These are phyloP conservation scores for Phytophthora pinifolia DNA, from an alignment of 352 stramenopile genomes.

Conservation along the genomic window DNA sequence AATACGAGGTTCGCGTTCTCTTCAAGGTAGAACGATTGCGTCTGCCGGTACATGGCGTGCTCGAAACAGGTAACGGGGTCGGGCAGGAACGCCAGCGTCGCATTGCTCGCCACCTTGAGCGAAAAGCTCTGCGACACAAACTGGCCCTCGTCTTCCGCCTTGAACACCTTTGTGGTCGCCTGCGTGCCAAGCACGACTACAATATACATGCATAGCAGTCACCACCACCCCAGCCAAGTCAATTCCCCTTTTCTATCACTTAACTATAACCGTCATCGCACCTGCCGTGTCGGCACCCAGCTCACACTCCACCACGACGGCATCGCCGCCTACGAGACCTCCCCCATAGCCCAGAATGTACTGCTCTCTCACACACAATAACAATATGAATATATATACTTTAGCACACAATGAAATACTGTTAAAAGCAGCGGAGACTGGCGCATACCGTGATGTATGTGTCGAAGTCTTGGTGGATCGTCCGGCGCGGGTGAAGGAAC, in stretches of 20 bases:
- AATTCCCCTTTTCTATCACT: neutral
- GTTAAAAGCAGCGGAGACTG: neutral
- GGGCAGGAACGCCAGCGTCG: slow-evolving; percentile 74
- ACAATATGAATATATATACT: no score
- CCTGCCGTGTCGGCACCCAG: slow-evolving; percentile 47
- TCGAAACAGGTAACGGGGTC: slow-evolving; percentile 86
- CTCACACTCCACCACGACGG: slow-evolving; percentile 59
- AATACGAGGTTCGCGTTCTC: slow-evolving; percentile 65
- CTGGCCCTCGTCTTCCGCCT: slow-evolving; percentile 44
- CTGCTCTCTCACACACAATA: slow-evolving; percentile 23
- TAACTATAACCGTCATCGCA: slow-evolving; percentile 14
- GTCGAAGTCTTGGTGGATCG: slow-evolving; percentile 61
- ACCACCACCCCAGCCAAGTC: slow-evolving; percentile 7
- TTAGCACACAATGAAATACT: neutral
- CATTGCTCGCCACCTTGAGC: slow-evolving; percentile 46
- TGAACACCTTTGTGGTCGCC: slow-evolving; percentile 89
- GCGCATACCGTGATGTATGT: slow-evolving; percentile 67
- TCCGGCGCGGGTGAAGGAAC: slow-evolving; percentile 76
- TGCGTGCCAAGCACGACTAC: slow-evolving; percentile 77
- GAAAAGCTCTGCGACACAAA: slow-evolving; percentile 58
- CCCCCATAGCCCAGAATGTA: slow-evolving; percentile 86
- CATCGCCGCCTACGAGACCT: slow-evolving; percentile 78
- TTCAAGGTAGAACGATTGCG: slow-evolving; percentile 58
- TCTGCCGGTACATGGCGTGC: slow-evolving; percentile 64
- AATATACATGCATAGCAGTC: neutral